Conservation (phyloP, 441 rosid species). For the California macrophylla region DNA sequence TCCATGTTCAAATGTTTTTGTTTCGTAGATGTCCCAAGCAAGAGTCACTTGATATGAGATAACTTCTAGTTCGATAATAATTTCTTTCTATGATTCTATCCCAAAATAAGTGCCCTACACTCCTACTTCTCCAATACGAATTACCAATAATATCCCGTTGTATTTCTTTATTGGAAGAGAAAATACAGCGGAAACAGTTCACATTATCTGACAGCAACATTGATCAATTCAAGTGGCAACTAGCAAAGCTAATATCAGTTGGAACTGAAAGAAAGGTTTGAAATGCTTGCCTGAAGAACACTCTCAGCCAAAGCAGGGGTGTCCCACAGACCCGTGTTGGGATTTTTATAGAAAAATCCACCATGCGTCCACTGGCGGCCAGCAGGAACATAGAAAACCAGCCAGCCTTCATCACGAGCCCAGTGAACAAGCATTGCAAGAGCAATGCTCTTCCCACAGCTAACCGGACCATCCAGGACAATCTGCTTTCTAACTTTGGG, state of each 20-base stretch:
- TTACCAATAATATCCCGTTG: background rate
- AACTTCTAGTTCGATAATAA: background rate
- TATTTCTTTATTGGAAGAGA: background rate
- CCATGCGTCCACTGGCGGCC: slow-evolving; percentile 92
- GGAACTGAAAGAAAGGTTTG: background rate
- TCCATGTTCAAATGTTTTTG: background rate
- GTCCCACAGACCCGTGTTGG: slow-evolving; percentile 77
- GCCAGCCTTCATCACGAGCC: slow-evolving; percentile 98
- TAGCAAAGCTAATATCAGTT: slow-evolving; percentile 6
- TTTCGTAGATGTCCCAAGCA: background rate
- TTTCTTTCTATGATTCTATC: background rate
- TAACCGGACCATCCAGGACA: slow-evolving; percentile 84
- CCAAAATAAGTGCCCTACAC: background rate
- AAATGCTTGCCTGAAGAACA: slow-evolving; percentile 63
- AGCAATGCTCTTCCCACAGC: slow-evolving; percentile 82
- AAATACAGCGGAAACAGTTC: background rate
- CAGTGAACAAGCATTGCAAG: slow-evolving; percentile 93
- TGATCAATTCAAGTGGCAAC: slow-evolving; percentile 9
- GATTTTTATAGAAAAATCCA: slow-evolving; percentile 74
- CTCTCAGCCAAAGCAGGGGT: slow-evolving; percentile 79
- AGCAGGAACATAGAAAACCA: slow-evolving; percentile 76
- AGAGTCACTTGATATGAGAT: background rate
- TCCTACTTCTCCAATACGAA: background rate
- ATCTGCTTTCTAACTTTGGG: slow-evolving; percentile 61
- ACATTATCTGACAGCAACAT: background rate